A percentile compares a stretch with the other conserved stretches of the same genome.
phyloP scores from a whole-genome alignment of 163 green algal genomes.

The Chlorella variabilis region DNA sequence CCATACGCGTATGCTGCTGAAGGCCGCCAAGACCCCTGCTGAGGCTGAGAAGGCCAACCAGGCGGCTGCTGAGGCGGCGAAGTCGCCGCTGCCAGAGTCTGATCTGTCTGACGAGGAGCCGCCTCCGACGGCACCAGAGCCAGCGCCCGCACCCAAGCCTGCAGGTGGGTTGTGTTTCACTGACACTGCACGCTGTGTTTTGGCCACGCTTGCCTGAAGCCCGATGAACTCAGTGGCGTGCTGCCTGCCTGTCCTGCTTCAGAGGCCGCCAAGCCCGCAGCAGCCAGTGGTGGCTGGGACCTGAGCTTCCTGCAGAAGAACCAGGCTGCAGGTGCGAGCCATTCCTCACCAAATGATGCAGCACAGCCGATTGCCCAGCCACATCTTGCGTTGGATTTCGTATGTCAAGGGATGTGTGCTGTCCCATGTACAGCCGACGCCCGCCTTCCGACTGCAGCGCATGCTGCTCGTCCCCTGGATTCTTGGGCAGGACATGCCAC shows the following conservation, averaged over 20 bases:
- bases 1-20: too few species aligned
- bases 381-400: not conserved
- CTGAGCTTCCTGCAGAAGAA: constrained; percentile 44
- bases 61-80: constrained; percentile 39
- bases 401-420: too few species aligned
- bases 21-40: constrained; percentile 3
- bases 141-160: not conserved
- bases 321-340: constrained; percentile 1
- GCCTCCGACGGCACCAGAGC: not conserved
- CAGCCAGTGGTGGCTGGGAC: constrained; percentile 46
- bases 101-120: constrained; percentile 31
- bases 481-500: too few species aligned
- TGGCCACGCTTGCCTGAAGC: too few species aligned
- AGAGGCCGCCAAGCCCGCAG: not conserved
- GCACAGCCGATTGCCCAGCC: not conserved
- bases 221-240: too few species aligned
- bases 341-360: not conserved
- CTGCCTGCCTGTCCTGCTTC: not conserved
- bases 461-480: too few species aligned
- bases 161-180: constrained; percentile 14
- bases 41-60: constrained; percentile 35
- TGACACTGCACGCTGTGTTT: too few species aligned
- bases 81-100: constrained; percentile 40
- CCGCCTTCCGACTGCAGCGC: too few species aligned
- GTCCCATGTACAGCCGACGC: too few species aligned